Conservation (phyloP, 495 filamentous ascomycete genomes). For the Chaetomium cochliodes region DNA sequence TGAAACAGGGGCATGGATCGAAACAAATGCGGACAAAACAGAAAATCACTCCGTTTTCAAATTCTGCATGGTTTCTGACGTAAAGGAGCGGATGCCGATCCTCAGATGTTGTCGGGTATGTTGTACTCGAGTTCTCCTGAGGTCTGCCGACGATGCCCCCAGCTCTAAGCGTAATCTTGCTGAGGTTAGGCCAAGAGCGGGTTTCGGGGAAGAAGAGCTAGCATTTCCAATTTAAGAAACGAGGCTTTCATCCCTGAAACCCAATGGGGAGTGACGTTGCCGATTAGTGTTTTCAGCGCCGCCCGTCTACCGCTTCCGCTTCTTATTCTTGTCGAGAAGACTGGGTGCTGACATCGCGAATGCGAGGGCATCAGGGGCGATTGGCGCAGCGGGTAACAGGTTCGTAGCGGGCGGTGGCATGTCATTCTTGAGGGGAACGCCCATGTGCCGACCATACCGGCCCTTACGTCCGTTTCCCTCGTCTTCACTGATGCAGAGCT, state of each 20-base stretch:
- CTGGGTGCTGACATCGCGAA: constrained; percentile 3
- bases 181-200: not conserved
- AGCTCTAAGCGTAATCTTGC: not conserved
- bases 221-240: not conserved
- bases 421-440: constrained; percentile 78
- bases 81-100: constrained; percentile 1
- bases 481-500: constrained; percentile 94
- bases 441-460: constrained; percentile 95
- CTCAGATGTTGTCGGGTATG: not conserved
- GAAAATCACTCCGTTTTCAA: not conserved
- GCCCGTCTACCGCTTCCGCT: constrained; percentile 47
- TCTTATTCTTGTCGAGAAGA: constrained; percentile 46
- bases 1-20: not conserved
- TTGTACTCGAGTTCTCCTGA: not conserved
- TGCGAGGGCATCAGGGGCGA: constrained; percentile 25
- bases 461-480: constrained; percentile 95
- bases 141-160: not conserved
- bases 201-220: not conserved
- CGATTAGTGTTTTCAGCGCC: not conserved
- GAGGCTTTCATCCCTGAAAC: not conserved
- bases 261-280: not conserved
- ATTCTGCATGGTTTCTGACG: not conserved
- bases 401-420: constrained; percentile 32
- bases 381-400: constrained; percentile 43
- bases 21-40: not conserved